These are phyloP conservation scores for Fusarium fracticaudum DNA, from an alignment of 2,329 filamentous ascomycete genomes.

Conservation along the genomic window DNA sequence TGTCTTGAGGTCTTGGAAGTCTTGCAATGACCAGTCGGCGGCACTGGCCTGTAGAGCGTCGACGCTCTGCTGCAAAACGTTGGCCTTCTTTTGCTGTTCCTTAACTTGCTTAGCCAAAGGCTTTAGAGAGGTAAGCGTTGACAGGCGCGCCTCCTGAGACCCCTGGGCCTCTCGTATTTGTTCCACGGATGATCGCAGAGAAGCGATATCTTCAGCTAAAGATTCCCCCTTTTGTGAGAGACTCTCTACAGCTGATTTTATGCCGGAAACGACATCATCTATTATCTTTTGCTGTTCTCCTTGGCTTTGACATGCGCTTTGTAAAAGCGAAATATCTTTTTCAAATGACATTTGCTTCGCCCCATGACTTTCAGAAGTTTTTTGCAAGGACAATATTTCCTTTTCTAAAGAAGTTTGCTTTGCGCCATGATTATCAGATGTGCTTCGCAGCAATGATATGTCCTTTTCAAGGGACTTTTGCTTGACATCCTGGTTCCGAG, in stretches of 20 bases:
- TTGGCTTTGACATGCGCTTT: neutral
- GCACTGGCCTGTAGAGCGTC: neutral
- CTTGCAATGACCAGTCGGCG: neutral
- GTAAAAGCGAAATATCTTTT: neutral
- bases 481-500: neutral
- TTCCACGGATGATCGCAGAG: neutral
- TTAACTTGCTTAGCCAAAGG: neutral
- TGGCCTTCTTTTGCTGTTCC: conserved; percentile 8
- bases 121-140: neutral
- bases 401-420: conserved; percentile 9
- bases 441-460: neutral
- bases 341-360: conserved; percentile 10
- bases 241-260: neutral
- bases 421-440: neutral
- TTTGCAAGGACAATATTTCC: neutral
- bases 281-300: neutral
- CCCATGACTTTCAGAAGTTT: neutral
- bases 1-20: neutral
- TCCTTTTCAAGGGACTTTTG: neutral
- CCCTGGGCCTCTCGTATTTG: neutral
- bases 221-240: neutral
- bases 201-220: neutral
- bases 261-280: neutral
- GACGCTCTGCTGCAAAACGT: neutral
- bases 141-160: neutral